A percentile compares a stretch with the other conserved stretches of the same genome.
phyloP scores from a whole-genome alignment of 768 basidiomycete species.

The Panellus pusillus region DNA sequence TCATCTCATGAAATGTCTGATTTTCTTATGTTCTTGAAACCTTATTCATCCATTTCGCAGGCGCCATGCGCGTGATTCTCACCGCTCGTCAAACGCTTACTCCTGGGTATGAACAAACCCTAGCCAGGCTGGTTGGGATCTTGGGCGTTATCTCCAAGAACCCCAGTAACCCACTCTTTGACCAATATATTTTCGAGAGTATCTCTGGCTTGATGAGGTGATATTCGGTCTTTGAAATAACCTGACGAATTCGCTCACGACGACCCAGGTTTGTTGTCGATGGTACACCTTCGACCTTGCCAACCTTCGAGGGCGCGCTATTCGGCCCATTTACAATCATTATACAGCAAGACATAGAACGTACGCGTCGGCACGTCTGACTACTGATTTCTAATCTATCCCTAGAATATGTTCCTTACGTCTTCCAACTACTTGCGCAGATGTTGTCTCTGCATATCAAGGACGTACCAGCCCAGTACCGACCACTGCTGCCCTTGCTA shows the following conservation, averaged over 20 bases:
- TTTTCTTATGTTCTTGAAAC: neutral
- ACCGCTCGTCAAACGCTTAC: slow-evolving; percentile 81
- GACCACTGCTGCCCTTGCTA: slow-evolving; percentile 74
- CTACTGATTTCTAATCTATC: neutral
- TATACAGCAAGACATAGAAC: slow-evolving; percentile 89
- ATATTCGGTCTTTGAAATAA: neutral
- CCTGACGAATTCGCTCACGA: neutral
- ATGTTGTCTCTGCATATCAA: slow-evolving; percentile 81
- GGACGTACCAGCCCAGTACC: slow-evolving; percentile 75
- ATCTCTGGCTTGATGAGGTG: slow-evolving; percentile 92
- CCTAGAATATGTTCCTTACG: slow-evolving; percentile 94
- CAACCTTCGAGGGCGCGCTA: slow-evolving; percentile 75
- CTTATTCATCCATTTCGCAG: slow-evolving; percentile 39
- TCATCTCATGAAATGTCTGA: slow-evolving; percentile 88
- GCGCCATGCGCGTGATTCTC: slow-evolving; percentile 90
- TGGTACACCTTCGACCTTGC: slow-evolving; percentile 62
- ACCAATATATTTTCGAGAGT: slow-evolving; percentile 96
- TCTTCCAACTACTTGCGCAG: slow-evolving; percentile 94
- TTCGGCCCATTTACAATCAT: slow-evolving; percentile 89
- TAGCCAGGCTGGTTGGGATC: slow-evolving; percentile 78
- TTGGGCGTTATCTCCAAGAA: slow-evolving; percentile 90
- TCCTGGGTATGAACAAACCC: slow-evolving; percentile 61
- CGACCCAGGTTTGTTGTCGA: slow-evolving; percentile 72
- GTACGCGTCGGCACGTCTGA: slow-evolving; percentile 41
- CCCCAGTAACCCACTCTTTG: slow-evolving; percentile 96